Evolutionary conservation across 2,329 filamentous ascomycete species (phyloP), one percentile per base, ranked within the genome.

Genomic region (Akanthomyces lecanii): DNA sequence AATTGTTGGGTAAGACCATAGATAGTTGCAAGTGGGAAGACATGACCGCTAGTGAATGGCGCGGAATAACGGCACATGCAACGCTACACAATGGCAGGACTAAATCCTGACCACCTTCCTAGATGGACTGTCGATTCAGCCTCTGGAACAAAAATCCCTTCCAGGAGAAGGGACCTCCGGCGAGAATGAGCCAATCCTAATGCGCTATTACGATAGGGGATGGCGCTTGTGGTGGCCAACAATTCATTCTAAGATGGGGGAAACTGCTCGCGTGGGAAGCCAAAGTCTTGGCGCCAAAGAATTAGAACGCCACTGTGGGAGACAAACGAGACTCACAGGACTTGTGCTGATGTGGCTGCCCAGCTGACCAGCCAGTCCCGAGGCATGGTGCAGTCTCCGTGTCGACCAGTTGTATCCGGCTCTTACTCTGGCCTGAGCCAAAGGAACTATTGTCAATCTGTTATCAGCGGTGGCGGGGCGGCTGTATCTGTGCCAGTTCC

Each of bases 21-120:
- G 4, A 18, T 16, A 7, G 7, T 16, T 44, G 28, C 4, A 14
- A 7, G 16, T 42, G 23, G 23, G 25, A 3, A 55, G 23, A 21
- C 12, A 21, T 2, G 2, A 14, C 10, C 16, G n/a, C 8, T 44
- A 52, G 16, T 14, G 33, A 25, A 42, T 45, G 54, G 54, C 54
- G 25, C 54, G 54, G 54, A 56, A 56, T 18, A 45, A 10, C 54
- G 54, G 54, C 54, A 56, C 40, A 33, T 21, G 40, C 40, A 45
- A 45, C 40, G 16, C 54, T 45, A 25, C 8, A 33, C 40, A 54
- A 2, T 16, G 6, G 21, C 21, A 40, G 12, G 10, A n/a, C 18
- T 21, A 5, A 11, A n/a, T 21, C 10, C 40, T 30, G 18, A 7
- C 25, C 40, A 47, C 54, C 54, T 47, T 45, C 40, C 54, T 44